Evolutionary conservation across 306 rosid species (phyloP).

Genomic region (Acacia crassicarpa): DNA sequence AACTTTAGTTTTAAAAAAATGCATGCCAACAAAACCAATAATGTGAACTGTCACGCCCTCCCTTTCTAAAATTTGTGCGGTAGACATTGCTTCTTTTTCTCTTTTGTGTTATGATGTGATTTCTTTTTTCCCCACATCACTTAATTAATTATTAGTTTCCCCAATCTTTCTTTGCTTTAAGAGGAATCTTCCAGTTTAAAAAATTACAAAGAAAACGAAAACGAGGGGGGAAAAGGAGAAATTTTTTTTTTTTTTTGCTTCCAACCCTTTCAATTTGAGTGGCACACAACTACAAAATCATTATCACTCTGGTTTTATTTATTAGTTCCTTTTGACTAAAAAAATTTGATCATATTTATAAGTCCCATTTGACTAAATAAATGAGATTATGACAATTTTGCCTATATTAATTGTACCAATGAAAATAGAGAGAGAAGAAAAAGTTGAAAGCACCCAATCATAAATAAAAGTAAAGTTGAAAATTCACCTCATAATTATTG

Average conservation of each 20-base stretch:
- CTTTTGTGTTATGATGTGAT: constrained; percentile 7
- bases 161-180: not conserved
- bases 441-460: too few species aligned
- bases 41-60: constrained; percentile 22
- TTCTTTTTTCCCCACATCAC: not conserved
- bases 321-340: too few species aligned
- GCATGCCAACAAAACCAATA: constrained; percentile 22
- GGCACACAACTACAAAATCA: not conserved
- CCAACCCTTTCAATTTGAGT: constrained; percentile 10
- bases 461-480: too few species aligned
- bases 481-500: too few species aligned
- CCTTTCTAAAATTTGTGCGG: not conserved
- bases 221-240: not conserved
- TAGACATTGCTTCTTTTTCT: constrained; percentile 2
- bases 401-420: too few species aligned
- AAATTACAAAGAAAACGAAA: not conserved
- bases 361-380: too few species aligned
- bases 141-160: not conserved
- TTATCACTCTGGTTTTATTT: too few species aligned
- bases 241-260: not conserved
- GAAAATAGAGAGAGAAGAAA: too few species aligned
- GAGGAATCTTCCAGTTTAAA: constrained; percentile 20
- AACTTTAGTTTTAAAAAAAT: not conserved
- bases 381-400: too few species aligned
- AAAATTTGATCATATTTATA: too few species aligned